Percentiles rank a stretch among this genome's conserved stretches.
phyloP scores from a whole-genome alignment of 1,284 basidiomycete genomes.

The Ustilago shanxiensis region DNA sequence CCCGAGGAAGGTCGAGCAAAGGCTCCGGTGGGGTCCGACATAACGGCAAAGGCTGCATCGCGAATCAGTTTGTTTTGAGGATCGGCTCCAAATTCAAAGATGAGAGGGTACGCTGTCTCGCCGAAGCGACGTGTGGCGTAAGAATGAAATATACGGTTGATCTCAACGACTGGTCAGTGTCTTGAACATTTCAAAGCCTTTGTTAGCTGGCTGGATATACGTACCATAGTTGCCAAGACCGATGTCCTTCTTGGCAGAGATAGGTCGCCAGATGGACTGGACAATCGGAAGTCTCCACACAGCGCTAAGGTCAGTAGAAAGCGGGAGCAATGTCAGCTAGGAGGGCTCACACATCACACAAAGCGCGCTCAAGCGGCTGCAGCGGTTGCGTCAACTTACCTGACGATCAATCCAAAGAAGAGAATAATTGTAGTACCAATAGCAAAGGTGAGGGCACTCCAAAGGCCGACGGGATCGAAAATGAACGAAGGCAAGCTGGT shows the following conservation, averaged over 20 bases:
- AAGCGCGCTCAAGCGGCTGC: background rate
- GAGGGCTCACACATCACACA: background rate
- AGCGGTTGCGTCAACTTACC: slow-evolving; percentile 14
- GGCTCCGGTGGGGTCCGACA: slow-evolving; percentile 38
- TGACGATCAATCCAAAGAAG: slow-evolving; percentile 16
- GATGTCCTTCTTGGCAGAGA: slow-evolving; percentile 17
- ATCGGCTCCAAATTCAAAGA: slow-evolving; percentile 62
- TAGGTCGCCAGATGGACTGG: slow-evolving; percentile 24
- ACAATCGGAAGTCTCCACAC: slow-evolving; percentile 38
- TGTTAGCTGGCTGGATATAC: background rate
- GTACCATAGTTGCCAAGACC: slow-evolving; percentile 44
- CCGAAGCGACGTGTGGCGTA: background rate
- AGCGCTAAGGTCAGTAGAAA: slow-evolving; percentile 15
- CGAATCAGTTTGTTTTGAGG: slow-evolving; percentile 57
- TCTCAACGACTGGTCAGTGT: too few relatives aligned
- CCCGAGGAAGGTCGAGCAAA: slow-evolving; percentile 32
- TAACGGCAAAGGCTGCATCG: slow-evolving; percentile 56
- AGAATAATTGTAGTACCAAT: slow-evolving; percentile 28
- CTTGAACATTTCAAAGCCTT: too few relatives aligned
- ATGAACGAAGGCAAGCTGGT: slow-evolving; percentile 38
- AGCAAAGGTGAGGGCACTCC: slow-evolving; percentile 25
- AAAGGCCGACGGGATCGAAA: slow-evolving; percentile 34
- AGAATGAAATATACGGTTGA: too few relatives aligned
- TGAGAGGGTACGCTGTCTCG: slow-evolving; percentile 65
- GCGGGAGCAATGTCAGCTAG: background rate